Conservation (phyloP, 371 early-diverging fungal genomes). For the Synchytrium microbalum region DNA sequence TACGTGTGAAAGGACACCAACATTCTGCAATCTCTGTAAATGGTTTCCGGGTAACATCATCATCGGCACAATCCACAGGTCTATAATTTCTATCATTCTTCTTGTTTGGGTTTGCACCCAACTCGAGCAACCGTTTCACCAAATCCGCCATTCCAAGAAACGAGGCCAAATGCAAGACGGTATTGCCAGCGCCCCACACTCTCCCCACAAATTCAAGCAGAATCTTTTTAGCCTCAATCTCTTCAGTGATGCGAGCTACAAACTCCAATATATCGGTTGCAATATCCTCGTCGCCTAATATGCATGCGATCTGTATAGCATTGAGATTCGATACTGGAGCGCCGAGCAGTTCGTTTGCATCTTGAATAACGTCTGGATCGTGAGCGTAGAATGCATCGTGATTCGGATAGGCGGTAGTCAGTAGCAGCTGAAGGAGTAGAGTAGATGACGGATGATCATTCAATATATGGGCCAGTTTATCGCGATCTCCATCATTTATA, state of each 20-base stretch:
- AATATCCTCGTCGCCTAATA: constrained; percentile 56
- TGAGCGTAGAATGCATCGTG: constrained; percentile 42
- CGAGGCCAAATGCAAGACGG: constrained; percentile 60
- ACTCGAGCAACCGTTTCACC: constrained; percentile 49
- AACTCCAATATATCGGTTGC: constrained; percentile 53
- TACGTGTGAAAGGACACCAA: neutral
- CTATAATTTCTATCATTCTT: constrained; percentile 50
- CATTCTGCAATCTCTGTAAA: constrained; percentile 25
- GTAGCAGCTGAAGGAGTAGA: constrained; percentile 40
- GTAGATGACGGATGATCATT: constrained; percentile 16
- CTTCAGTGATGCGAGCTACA: constrained; percentile 44
- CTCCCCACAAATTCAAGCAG: constrained; percentile 60
- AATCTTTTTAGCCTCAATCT: constrained; percentile 48
- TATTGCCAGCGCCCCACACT: constrained; percentile 62
- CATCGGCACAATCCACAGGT: constrained; percentile 61
- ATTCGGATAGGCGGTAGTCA: constrained; percentile 49
- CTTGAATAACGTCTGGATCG: constrained; percentile 47
- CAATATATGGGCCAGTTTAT: constrained; percentile 17
- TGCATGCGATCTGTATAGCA: constrained; percentile 53
- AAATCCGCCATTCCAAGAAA: constrained; percentile 58
- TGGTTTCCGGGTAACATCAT: constrained; percentile 44
- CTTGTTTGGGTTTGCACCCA: constrained; percentile 49
- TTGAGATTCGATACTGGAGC: constrained; percentile 43
- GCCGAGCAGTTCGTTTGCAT: constrained; percentile 53
- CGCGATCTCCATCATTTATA: constrained; percentile 30